Percentiles rank a stretch among this genome's conserved stretches.
Evolutionary conservation across 2,329 filamentous ascomycete genomes (phyloP).

Genomic region (Trichoderma aggressivum): DNA sequence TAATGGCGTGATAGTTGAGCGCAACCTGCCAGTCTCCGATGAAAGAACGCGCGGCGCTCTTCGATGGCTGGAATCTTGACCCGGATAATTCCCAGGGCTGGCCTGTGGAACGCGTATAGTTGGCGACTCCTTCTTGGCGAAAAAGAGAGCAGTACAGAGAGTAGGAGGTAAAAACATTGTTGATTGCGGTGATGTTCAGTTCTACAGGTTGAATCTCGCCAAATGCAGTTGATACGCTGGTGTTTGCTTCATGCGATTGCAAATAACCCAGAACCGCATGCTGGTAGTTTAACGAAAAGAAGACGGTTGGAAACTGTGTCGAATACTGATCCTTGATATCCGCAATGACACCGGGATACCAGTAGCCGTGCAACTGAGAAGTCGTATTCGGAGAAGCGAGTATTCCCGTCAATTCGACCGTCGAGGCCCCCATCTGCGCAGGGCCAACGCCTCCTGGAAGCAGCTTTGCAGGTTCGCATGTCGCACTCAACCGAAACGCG

Average conservation of each 20-base stretch:
- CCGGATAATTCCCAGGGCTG: background rate
- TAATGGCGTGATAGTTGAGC: background rate
- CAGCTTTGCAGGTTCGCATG: background rate
- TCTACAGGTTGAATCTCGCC: background rate
- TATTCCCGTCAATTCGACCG: background rate
- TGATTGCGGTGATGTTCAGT: background rate
- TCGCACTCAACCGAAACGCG: background rate
- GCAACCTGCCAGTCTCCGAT: background rate
- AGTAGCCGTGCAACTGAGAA: background rate
- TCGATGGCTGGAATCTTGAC: background rate
- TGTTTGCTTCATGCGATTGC: background rate
- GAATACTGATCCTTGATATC: background rate
- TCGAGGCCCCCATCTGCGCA: background rate
- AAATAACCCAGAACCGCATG: background rate
- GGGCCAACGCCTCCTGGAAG: background rate
- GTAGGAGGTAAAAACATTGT: background rate
- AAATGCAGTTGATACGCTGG: background rate
- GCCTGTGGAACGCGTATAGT: background rate
- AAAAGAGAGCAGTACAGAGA: background rate
- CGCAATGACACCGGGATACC: background rate
- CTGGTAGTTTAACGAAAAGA: background rate
- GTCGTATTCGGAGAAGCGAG: background rate
- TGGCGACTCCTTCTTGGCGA: background rate
- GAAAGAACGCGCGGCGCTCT: background rate
- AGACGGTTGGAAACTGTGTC: background rate